Percentiles rank a stretch among this genome's conserved stretches.
Evolutionary conservation across 305 asterid species (phyloP).

Genomic region (Plantago lanceolata): DNA sequence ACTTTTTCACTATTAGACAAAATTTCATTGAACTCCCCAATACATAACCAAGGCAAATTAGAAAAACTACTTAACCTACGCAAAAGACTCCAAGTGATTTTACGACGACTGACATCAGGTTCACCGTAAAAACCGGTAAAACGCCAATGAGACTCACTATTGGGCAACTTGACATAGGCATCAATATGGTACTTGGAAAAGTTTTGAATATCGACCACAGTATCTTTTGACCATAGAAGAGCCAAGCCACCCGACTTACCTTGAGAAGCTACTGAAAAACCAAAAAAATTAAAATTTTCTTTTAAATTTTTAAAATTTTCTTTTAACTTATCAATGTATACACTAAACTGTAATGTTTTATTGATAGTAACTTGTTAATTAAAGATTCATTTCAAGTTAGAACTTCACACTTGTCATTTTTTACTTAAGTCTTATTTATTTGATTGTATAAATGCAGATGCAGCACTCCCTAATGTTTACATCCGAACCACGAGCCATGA

Average conservation of each 20-base stretch:
- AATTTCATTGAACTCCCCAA: background rate
- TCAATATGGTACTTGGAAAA: background rate
- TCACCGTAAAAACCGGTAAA: slow-evolving; percentile 1
- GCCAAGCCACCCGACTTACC: background rate
- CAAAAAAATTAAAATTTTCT: background rate
- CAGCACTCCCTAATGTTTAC: too few species aligned
- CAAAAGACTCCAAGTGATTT: background rate
- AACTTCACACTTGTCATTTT: too few species aligned
- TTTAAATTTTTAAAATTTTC: too few species aligned
- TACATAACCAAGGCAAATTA: background rate
- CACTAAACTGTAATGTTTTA: too few species aligned
- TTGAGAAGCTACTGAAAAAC: background rate
- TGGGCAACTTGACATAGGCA: background rate
- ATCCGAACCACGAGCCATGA: too few species aligned
- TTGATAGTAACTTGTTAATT: too few species aligned
- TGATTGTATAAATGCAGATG: too few species aligned
- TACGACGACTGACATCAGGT: background rate
- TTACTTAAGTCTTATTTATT: too few species aligned
- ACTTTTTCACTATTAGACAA: background rate
- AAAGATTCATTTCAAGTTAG: too few species aligned
- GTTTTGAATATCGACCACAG: background rate
- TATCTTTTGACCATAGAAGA: background rate
- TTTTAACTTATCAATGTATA: too few species aligned
- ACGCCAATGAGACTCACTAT: background rate
- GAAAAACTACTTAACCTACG: background rate